phyloP scores from a whole-genome alignment of 257 asterid genomes.

The Petunia secreta region DNA sequence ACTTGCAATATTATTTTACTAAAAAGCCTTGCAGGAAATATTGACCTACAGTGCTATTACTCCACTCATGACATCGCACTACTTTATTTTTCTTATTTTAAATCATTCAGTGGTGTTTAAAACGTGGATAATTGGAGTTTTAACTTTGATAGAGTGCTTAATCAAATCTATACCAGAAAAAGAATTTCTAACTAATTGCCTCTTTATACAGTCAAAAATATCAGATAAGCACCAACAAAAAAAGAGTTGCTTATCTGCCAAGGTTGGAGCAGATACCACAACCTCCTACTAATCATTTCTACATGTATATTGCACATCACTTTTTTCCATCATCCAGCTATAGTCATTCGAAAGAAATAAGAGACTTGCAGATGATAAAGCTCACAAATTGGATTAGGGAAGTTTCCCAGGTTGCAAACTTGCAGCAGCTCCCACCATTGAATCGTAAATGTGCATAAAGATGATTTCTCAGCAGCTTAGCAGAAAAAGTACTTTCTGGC shows the following conservation, averaged over 20 bases:
- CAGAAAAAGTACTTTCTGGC: neutral
- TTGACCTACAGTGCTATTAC: neutral
- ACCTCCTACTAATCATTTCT: slow-evolving; percentile 6
- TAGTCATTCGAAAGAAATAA: slow-evolving; percentile 8
- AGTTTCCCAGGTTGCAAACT: neutral
- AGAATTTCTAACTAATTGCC: slow-evolving; percentile 19
- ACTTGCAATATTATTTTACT: neutral
- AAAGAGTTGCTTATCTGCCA: slow-evolving; percentile 36
- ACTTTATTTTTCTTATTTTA: neutral
- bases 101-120: neutral
- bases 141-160: no score
- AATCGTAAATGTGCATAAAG: neutral
- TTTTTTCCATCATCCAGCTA: slow-evolving; percentile 20
- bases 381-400: neutral
- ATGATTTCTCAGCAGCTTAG: neutral
- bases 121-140: neutral
- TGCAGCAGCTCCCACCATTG: slow-evolving; percentile 15
- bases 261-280: slow-evolving; percentile 16
- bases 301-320: neutral
- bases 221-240: slow-evolving; percentile 40
- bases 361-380: neutral
- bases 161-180: neutral
- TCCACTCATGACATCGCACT: neutral
- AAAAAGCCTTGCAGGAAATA: neutral
- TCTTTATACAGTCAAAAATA: slow-evolving; percentile 24